Conservation (phyloP, 2,329 filamentous ascomycete genomes). For the Ceratocystis destructans region DNA sequence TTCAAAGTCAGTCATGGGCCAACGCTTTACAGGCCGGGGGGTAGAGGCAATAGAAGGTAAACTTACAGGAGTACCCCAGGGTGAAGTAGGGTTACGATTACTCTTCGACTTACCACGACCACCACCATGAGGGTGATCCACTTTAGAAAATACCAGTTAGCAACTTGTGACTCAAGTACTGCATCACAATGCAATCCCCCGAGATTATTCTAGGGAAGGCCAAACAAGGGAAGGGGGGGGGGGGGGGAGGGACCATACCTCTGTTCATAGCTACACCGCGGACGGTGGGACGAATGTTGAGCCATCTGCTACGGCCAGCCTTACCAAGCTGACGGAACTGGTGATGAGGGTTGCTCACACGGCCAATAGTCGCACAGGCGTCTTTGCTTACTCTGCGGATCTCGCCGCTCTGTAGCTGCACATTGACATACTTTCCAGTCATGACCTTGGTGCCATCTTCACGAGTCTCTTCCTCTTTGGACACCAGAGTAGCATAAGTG, state of each 20-base stretch:
- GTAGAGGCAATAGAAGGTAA: constrained; percentile 9
- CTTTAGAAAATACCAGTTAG: constrained; percentile 28
- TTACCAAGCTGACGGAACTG: constrained; percentile 88
- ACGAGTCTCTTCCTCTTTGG: constrained; percentile 67
- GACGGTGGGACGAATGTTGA: constrained; percentile 88
- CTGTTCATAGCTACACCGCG: constrained; percentile 98
- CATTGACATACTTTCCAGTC: constrained; percentile 64
- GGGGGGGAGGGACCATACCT: constrained; percentile 38
- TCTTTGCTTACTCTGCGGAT: constrained; percentile 79
- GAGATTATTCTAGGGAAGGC: background rate
- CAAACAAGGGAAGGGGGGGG: background rate
- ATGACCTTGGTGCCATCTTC: constrained; percentile 47
- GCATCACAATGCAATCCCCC: background rate
- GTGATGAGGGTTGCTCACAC: constrained; percentile 85
- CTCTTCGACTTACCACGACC: constrained; percentile 98
- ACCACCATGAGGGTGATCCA: constrained; percentile 96
- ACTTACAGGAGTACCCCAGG: constrained; percentile 90
- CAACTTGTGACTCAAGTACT: background rate
- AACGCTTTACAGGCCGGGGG: background rate
- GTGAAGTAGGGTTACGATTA: constrained; percentile 86
- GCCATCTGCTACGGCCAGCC: constrained; percentile 82
- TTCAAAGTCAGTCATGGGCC: constrained; percentile 24
- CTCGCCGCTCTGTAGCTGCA: constrained; percentile 85
- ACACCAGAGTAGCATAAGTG: constrained; percentile 75
- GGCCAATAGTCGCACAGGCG: constrained; percentile 85